A percentile compares a stretch with the other conserved stretches of the same genome.
These are phyloP conservation scores for Annona squamosa DNA, from an alignment of 164 flowering plant genomes.

Conservation along the genomic window DNA sequence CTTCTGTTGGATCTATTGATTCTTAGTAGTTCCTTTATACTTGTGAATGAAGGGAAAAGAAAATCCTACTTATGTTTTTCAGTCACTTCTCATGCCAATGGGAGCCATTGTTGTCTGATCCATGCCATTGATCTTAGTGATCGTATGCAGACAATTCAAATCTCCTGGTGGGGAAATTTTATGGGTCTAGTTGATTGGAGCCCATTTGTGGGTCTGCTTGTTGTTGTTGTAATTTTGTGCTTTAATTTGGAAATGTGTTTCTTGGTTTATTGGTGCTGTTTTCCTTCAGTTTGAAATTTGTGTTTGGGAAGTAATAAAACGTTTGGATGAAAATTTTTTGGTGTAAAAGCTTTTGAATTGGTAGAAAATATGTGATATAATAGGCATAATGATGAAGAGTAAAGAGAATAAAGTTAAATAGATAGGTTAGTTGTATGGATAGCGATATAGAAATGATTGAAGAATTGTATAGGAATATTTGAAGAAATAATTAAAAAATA, in stretches of 20 bases:
- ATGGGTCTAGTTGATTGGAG: neutral
- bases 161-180: neutral
- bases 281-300: neutral
- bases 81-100: neutral
- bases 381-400: no score
- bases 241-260: no score
- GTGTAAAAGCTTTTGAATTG: no score
- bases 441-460: no score
- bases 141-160: neutral
- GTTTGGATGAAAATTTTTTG: no score
- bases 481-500: no score
- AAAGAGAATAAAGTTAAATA: no score
- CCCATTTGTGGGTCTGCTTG: neutral
- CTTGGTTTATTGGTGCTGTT: neutral
- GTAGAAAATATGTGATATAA: no score
- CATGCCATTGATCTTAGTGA: neutral
- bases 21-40: neutral
- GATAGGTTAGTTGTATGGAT: no score
- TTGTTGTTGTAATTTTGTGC: neutral
- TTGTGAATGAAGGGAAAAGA: neutral
- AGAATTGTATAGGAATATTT: no score
- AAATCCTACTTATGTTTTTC: neutral
- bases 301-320: neutral
- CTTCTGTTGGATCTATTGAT: neutral
- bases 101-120: neutral